A percentile compares a stretch with the other conserved stretches of the same genome.
These are phyloP conservation scores for Plasmodium vivax DNA, from an alignment of 169 alveolate genomes.

Conservation along the genomic window DNA sequence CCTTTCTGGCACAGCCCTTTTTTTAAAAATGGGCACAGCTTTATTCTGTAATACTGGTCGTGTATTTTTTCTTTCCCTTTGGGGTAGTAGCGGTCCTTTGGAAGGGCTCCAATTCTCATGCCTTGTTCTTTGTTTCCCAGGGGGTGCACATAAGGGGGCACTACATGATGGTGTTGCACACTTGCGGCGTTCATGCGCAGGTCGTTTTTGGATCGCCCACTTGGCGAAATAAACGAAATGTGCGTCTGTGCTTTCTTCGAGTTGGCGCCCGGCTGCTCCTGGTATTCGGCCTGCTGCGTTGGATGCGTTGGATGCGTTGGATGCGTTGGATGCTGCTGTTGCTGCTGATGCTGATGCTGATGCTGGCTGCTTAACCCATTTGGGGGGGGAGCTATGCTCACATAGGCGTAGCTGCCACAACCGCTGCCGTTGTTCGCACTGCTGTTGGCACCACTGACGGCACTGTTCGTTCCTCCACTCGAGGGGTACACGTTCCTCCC, in stretches of 20 bases:
- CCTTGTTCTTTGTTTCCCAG: neutral
- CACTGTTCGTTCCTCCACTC: neutral
- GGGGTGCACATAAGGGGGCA: neutral
- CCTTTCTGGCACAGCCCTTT: constrained; percentile 53
- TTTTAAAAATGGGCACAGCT: constrained; percentile 53
- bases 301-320: neutral
- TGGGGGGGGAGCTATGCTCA: neutral
- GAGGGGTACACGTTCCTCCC: neutral
- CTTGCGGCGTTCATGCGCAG: neutral
- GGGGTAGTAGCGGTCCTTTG: neutral
- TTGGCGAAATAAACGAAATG: neutral
- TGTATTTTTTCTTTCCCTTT: constrained; percentile 13
- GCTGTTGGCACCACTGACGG: neutral
- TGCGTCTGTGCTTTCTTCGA: neutral
- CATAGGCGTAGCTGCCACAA: neutral
- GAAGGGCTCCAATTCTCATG: neutral
- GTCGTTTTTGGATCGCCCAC: neutral
- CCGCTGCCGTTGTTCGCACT: neutral
- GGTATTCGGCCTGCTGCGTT: neutral
- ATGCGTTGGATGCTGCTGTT: no score
- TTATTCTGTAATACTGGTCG: constrained; percentile 51
- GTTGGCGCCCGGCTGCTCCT: neutral
- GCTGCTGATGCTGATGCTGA: neutral
- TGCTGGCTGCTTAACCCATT: neutral
- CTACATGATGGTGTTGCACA: neutral